Evolutionary conservation across 106 monocot species (phyloP), one percentile per base, ranked within the genome.

Genomic region (Dactylorhiza incarnata): DNA sequence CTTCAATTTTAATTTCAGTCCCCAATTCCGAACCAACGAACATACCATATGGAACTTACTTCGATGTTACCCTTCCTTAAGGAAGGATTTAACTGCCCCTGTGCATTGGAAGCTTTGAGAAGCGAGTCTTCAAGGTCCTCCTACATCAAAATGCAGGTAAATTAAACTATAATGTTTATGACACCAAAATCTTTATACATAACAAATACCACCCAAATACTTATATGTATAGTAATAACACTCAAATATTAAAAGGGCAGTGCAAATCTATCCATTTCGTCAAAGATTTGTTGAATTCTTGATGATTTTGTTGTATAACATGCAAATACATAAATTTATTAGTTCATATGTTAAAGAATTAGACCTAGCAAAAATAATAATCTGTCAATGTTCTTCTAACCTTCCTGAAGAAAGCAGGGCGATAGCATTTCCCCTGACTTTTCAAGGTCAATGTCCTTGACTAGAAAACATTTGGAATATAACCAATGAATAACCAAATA

Each of bases 351-450:
- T 37, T 37, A 1, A 37, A 37, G 3, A 37, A 5, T 47, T 68
- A 69, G 7, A 65, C 0, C 25, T 24, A 29, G 29, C 17, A 4
- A 13, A 26, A 46, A 24, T 1, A 77, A 17, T 5, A n/a, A 45
- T 4, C 8, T 44, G 48, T 75, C 67, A 12, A 24, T 37, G 37
- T 54, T 17, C 11, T 61, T 44, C 51, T 68, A 74, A 96, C 95
- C 95, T 93, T 96, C 89, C 90, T 89, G 85, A 96, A 93, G 83
- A 96, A 96, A 74, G 82, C 65, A 45, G 95, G 95, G 17, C 90
- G 87, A 78, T 96, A 96, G 85, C 75, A 89, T 82, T 87, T 93
- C 74, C 91, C 84, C 73, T 83, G 79, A 73, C 84, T 91, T 84
- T 55, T 90, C 74, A 96, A 76, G 56, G 81, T 82, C 80, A 96